Conservation (phyloP, 176 grass and related monocot genomes). For the Aegilops tauschii region DNA sequence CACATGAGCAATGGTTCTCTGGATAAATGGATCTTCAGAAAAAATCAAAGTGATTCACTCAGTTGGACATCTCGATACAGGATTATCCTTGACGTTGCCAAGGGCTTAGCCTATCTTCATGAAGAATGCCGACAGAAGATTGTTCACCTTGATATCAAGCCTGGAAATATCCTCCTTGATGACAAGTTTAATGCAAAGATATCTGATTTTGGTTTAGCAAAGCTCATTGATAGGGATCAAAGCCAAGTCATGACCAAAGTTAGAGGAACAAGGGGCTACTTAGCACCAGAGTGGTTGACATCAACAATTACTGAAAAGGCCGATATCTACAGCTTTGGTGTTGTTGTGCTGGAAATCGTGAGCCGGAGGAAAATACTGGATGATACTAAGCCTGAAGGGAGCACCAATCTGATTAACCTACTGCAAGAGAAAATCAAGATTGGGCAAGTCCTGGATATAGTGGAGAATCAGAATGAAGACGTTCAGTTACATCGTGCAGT, state of each 20-base stretch:
- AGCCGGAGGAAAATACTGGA: slow-evolving; percentile 68
- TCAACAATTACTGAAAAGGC: slow-evolving; percentile 83
- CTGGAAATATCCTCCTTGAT: slow-evolving; percentile 76
- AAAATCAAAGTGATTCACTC: slow-evolving; percentile 42
- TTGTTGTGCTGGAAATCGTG: slow-evolving; percentile 58
- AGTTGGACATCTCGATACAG: slow-evolving; percentile 66
- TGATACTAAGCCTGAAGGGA: slow-evolving; percentile 48
- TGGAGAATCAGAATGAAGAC: slow-evolving; percentile 49
- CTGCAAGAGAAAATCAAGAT: slow-evolving; percentile 73
- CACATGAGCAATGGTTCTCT: slow-evolving; percentile 71
- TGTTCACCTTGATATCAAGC: slow-evolving; percentile 80
- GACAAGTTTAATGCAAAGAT: slow-evolving; percentile 74
- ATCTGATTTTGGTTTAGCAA: slow-evolving; percentile 79
- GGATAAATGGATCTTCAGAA: slow-evolving; percentile 76
- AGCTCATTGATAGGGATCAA: slow-evolving; percentile 81
- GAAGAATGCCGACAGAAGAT: slow-evolving; percentile 81
- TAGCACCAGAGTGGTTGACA: slow-evolving; percentile 80
- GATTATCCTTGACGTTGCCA: slow-evolving; percentile 66
- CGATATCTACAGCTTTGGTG: slow-evolving; percentile 78
- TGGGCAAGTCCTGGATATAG: slow-evolving; percentile 53
- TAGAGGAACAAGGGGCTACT: slow-evolving; percentile 70
- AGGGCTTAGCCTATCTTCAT: slow-evolving; percentile 73
- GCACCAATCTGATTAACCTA: slow-evolving; percentile 48
- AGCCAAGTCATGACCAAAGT: slow-evolving; percentile 85
- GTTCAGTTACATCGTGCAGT: slow-evolving; percentile 34